Conservation (phyloP, 176 grass and related monocot genomes). For the Chrysopogon serrulatus region DNA sequence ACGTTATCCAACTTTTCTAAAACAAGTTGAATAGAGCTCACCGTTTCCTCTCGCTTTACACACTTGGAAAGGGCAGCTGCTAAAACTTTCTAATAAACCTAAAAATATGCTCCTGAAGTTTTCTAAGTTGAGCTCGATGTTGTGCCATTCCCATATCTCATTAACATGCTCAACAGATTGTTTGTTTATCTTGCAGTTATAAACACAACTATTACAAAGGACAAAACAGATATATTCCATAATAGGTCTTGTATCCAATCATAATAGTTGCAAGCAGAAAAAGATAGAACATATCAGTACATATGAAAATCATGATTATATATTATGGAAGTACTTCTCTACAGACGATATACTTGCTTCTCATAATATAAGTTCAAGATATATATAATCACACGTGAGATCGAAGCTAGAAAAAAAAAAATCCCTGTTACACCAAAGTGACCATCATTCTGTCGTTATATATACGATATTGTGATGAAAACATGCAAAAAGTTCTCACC, state of each 20-base stretch:
- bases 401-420: neutral
- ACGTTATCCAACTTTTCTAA: too few relatives aligned
- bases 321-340: neutral
- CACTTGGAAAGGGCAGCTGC: too few relatives aligned
- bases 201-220: neutral
- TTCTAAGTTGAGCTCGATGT: too few relatives aligned
- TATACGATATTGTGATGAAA: neutral
- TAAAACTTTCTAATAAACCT: too few relatives aligned
- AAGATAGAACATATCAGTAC: neutral
- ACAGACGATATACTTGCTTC: neutral
- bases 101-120: too few relatives aligned
- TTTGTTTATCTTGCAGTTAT: neutral
- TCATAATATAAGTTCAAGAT: neutral
- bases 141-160: too few relatives aligned
- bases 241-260: neutral
- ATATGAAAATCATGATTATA: neutral
- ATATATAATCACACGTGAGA: neutral
- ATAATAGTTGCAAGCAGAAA: neutral
- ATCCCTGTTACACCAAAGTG: neutral
- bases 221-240: neutral
- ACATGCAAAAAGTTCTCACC: neutral
- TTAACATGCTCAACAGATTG: neutral
- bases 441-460: neutral
- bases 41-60: too few relatives aligned
- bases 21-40: too few relatives aligned